A percentile compares a stretch with the other conserved stretches of the same genome.
Evolutionary conservation across 305 asterid genomes (phyloP).

Genomic region (Rubia occidens): DNA sequence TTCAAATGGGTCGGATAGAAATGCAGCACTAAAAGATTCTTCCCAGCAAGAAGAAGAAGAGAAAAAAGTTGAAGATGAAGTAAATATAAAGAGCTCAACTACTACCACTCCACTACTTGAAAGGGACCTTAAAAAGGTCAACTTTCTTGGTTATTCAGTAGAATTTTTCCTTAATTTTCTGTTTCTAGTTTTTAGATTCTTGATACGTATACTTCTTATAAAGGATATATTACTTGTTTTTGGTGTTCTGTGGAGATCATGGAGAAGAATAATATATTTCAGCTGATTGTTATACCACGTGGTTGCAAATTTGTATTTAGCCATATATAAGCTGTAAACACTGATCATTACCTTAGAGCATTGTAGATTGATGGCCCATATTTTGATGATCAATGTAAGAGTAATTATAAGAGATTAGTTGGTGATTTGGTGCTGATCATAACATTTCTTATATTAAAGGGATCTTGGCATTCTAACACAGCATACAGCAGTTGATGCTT

Average conservation of each 20-base stretch:
- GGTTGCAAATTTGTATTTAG: background rate
- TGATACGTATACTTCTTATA: background rate
- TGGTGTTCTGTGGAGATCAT: background rate
- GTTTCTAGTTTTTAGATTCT: background rate
- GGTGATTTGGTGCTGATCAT: background rate
- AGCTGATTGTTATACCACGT: background rate
- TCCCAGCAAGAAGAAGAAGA: conserved; percentile 9
- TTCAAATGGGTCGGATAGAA: conserved; percentile 44
- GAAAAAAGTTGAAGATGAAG: conserved; percentile 21
- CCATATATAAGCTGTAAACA: background rate
- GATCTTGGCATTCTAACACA: background rate
- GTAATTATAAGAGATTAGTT: background rate
- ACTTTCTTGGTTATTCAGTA: conserved; percentile 6
- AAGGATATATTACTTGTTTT: background rate
- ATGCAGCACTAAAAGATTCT: conserved; percentile 20
- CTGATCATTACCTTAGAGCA: background rate
- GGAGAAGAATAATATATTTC: background rate
- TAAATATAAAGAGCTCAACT: conserved; percentile 22
- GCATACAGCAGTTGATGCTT: background rate
- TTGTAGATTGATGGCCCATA: background rate
- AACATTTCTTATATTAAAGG: background rate
- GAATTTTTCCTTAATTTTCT: background rate
- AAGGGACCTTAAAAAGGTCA: conserved; percentile 73
- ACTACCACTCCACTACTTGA: conserved; percentile 31
- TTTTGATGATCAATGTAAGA: background rate